phyloP scores from a whole-genome alignment of 208 protist genomes.

The Trypanosoma brucei region DNA sequence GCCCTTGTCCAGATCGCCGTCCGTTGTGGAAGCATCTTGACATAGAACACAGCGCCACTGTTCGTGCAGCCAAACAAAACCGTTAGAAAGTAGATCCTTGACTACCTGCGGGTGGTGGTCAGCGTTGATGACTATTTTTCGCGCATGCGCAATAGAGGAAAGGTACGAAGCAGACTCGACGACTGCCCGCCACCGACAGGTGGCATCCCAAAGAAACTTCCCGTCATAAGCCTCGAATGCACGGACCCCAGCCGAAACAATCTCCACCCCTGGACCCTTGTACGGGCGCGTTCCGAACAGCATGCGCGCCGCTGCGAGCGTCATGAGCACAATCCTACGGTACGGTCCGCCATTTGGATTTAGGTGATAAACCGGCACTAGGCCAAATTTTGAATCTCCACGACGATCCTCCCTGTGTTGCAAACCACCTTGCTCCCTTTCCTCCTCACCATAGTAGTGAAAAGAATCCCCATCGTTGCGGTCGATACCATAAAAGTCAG shows the following conservation, averaged over 20 bases:
- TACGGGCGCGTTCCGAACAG: slow-evolving; percentile 71
- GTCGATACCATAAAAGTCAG: slow-evolving; percentile 67
- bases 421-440: background rate
- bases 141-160: slow-evolving; percentile 36
- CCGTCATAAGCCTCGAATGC: slow-evolving; percentile 85
- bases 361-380: slow-evolving; percentile 82
- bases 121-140: slow-evolving; percentile 53
- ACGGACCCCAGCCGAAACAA: slow-evolving; percentile 75
- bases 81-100: slow-evolving; percentile 56
- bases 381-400: slow-evolving; percentile 12
- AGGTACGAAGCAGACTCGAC: slow-evolving; percentile 79
- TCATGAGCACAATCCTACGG: slow-evolving; percentile 83
- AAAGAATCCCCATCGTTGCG: background rate
- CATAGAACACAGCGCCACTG: slow-evolving; percentile 60
- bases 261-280: slow-evolving; percentile 89
- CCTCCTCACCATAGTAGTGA: background rate
- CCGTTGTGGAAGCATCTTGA: slow-evolving; percentile 1
- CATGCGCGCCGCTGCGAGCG: slow-evolving; percentile 52
- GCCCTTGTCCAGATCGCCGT: background rate
- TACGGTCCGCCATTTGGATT: slow-evolving; percentile 71
- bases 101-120: slow-evolving; percentile 38
- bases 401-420: background rate
- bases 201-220: slow-evolving; percentile 56
- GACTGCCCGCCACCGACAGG: slow-evolving; percentile 82
- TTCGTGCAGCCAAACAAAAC: slow-evolving; percentile 67